Evolutionary conservation across 495 filamentous ascomycete species (phyloP).

Genomic region (Acidomyces sp.): DNA sequence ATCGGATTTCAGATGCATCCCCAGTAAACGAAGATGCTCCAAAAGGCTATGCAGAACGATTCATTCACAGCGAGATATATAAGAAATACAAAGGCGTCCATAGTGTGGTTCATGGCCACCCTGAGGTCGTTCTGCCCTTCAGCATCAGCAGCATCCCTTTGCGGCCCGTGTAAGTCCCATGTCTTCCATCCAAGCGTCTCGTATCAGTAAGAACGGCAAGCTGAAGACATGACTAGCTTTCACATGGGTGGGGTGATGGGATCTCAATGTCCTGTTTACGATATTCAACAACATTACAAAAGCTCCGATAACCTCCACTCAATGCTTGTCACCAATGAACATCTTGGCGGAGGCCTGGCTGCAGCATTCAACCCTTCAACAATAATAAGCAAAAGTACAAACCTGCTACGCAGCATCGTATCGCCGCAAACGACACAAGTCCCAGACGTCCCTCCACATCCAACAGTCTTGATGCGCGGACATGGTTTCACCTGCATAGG

Average conservation of each 20-base stretch:
- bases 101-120: slow-evolving; percentile 19
- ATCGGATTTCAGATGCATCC: slow-evolving; percentile 25
- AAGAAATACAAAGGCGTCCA: slow-evolving; percentile 20
- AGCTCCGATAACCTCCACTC: slow-evolving; percentile 22
- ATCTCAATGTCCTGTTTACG: slow-evolving; percentile 25
- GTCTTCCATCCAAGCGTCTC: neutral
- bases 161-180: slow-evolving; percentile 13
- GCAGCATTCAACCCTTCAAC: slow-evolving; percentile 25
- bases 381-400: slow-evolving; percentile 7
- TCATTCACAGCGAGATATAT: slow-evolving; percentile 27
- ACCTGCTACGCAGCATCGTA: slow-evolving; percentile 12
- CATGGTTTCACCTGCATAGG: slow-evolving; percentile 29
- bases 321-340: slow-evolving; percentile 31
- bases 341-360: slow-evolving; percentile 35
- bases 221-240: slow-evolving; percentile 14
- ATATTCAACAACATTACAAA: slow-evolving; percentile 23
- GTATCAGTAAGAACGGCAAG: neutral
- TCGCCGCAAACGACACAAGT: slow-evolving; percentile 4
- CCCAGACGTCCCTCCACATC: slow-evolving; percentile 10
- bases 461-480: slow-evolving; percentile 26
- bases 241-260: slow-evolving; percentile 42
- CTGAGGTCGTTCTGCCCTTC: slow-evolving; percentile 18
- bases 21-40: slow-evolving; percentile 21
- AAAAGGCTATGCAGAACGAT: slow-evolving; percentile 24
- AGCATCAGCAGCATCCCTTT: slow-evolving; percentile 16